phyloP scores from a whole-genome alignment of 345 rosid genomes.

The Eucalyptus polybractea region DNA sequence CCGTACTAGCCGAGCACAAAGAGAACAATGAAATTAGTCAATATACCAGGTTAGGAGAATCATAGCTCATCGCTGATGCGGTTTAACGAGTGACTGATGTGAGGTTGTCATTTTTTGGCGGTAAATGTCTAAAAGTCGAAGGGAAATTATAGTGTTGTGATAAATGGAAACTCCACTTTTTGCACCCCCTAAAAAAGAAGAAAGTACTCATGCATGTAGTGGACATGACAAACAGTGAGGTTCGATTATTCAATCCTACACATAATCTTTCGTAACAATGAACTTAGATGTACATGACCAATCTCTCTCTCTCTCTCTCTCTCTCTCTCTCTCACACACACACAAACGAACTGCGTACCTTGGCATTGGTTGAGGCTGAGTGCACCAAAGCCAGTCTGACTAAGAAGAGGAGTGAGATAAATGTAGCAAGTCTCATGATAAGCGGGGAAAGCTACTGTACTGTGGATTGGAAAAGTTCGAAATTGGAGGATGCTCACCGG shows the following conservation, averaged over 20 bases:
- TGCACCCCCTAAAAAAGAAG: background rate
- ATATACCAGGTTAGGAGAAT: background rate
- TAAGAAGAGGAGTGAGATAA: constrained; percentile 4
- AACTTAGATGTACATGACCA: background rate
- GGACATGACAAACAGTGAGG: background rate
- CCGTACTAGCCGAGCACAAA: background rate
- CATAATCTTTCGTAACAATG: background rate
- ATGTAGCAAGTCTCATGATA: background rate
- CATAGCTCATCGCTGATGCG: background rate
- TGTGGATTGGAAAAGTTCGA: background rate
- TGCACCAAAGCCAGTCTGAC: background rate
- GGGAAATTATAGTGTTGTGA: background rate
- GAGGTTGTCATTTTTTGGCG: background rate
- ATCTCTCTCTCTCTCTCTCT: background rate
- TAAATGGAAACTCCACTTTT: background rate
- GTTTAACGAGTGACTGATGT: background rate
- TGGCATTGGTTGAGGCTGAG: constrained; percentile 11
- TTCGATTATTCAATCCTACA: background rate
- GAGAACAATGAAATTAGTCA: background rate
- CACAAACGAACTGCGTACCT: background rate
- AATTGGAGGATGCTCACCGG: background rate
- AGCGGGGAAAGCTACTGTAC: background rate
- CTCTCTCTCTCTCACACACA: background rate
- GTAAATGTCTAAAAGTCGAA: background rate
- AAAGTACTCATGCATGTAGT: no score